Evolutionary conservation across 169 alveolate species (phyloP), one percentile per base, ranked within the genome.

Genomic region (Plasmodium vinckei): DNA sequence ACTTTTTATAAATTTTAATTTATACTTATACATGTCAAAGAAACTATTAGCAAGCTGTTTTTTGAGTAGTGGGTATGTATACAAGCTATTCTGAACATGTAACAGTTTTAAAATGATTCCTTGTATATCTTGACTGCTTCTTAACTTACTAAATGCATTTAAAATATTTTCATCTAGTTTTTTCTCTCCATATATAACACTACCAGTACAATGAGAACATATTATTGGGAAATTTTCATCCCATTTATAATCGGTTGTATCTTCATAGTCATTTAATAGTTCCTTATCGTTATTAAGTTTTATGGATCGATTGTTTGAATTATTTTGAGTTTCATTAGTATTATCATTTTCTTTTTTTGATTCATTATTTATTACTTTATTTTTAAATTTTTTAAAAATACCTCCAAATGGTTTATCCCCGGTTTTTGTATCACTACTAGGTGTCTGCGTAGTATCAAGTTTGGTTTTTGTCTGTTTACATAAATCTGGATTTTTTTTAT

Each of bases 111-210:
- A 63, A 12, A 97, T 59, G 9, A 90, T 72, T 10, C 98, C 97
- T 67, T 94, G 92, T 5, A 97, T 90, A 87, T 97, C 94, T 82
- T 97, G 96, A 42, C 98, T 97, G 6, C 97, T 93, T 92, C 96
- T 96, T 9, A 95, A 90, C 77, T 91, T 91, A 60, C 98, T 95
- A 96, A 97, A 94, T 73, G 92, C 72, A 9, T 94, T 92, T 69
- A 97, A 89, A 9, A 94, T 91, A 17, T 88, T 88, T 19, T 94
- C 96, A 25, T 95, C 97, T 12, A 95, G 92, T 44, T 93, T 95
- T 75, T 97, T 97, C 87, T 97, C 98, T 6, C 98, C 97, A 93
- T 97, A 97, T 84, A 97, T 95, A 21, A 94, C 94, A 97, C 98
- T 96, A 1, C 99, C 99, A 23, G 98, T 98, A 57, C 99, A 97